Evolutionary conservation across 2,329 filamentous ascomycete genomes (phyloP).

Genomic region (Hirsutella thompsonii): DNA sequence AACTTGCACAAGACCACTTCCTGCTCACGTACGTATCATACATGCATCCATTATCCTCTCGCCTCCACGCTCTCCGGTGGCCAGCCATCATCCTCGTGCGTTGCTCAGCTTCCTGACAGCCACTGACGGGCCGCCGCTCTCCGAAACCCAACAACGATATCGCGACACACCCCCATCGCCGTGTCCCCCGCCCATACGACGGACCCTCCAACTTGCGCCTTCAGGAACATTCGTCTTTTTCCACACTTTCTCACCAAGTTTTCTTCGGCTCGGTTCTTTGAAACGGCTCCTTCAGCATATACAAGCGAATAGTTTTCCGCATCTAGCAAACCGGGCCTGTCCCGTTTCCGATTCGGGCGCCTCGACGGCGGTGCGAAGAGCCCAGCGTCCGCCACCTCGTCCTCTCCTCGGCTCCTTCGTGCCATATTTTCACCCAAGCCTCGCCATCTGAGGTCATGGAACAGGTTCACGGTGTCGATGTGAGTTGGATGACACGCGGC

Average conservation of each 20-base stretch:
- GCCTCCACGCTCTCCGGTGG: neutral
- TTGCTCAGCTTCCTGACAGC: too few relatives aligned
- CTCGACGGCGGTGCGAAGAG: too few relatives aligned
- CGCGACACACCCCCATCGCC: neutral
- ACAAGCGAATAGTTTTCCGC: neutral
- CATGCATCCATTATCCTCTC: neutral
- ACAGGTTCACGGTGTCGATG: constrained; percentile 69
- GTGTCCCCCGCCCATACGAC: neutral
- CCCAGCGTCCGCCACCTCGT: neutral
- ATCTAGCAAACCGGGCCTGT: neutral
- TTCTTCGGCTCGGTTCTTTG: neutral
- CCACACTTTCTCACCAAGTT: neutral
- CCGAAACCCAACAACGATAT: neutral
- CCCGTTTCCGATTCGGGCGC: too few relatives aligned
- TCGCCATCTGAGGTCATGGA: constrained; percentile 47
- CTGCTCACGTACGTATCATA: neutral
- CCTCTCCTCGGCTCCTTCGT: neutral
- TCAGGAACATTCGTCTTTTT: too few relatives aligned
- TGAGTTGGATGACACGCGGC: constrained; percentile 79
- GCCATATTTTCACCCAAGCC: neutral
- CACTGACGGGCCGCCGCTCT: neutral
- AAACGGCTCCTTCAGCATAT: too few relatives aligned
- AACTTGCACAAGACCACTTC: neutral
- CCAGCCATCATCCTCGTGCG: neutral
- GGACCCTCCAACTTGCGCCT: too few relatives aligned